Percentiles rank a stretch among this genome's conserved stretches.
These are phyloP conservation scores for Gynandropsis gynandra DNA, from an alignment of 345 rosid genomes.

Conservation along the genomic window DNA sequence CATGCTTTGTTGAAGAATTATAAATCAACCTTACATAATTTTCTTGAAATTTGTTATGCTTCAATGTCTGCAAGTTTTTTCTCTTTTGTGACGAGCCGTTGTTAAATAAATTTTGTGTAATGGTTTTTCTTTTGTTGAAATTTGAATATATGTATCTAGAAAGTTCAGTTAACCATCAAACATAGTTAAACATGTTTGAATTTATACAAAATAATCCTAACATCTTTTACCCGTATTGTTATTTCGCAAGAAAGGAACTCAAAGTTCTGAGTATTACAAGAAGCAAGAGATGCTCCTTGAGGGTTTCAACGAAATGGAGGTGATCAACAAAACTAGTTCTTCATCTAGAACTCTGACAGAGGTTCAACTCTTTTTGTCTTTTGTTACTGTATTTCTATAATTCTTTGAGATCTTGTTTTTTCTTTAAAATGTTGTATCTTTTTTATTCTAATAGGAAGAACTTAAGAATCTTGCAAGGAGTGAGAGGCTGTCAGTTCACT, in stretches of 20 bases:
- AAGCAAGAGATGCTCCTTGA: slow-evolving; percentile 70
- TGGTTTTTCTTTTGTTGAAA: not conserved
- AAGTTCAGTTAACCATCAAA: slow-evolving; percentile 7
- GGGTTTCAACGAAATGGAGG: slow-evolving; percentile 69
- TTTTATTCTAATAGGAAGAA: slow-evolving; percentile 46
- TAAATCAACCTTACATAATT: slow-evolving; percentile 6
- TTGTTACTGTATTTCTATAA: not conserved
- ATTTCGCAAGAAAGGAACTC: slow-evolving; percentile 43
- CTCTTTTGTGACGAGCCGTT: too few relatives aligned
- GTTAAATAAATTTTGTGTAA: too few relatives aligned
- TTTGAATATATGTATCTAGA: not conserved
- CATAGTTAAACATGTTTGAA: slow-evolving; percentile 5
- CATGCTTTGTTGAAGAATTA: not conserved
- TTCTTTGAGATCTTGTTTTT: not conserved
- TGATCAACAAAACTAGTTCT: slow-evolving; percentile 43
- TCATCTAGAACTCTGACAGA: slow-evolving; percentile 49
- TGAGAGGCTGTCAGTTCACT: slow-evolving; percentile 55
- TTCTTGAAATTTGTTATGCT: too few relatives aligned
- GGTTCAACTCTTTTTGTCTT: slow-evolving; percentile 31
- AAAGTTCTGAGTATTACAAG: slow-evolving; percentile 69
- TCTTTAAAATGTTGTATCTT: not conserved
- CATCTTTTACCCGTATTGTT: slow-evolving; percentile 8
- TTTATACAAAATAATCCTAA: slow-evolving; percentile 2
- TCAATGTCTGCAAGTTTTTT: too few relatives aligned
- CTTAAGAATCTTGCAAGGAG: slow-evolving; percentile 51